Evolutionary conservation across 1,139 yeast species (phyloP).

Genomic region (Yamadazyma siamensis): DNA sequence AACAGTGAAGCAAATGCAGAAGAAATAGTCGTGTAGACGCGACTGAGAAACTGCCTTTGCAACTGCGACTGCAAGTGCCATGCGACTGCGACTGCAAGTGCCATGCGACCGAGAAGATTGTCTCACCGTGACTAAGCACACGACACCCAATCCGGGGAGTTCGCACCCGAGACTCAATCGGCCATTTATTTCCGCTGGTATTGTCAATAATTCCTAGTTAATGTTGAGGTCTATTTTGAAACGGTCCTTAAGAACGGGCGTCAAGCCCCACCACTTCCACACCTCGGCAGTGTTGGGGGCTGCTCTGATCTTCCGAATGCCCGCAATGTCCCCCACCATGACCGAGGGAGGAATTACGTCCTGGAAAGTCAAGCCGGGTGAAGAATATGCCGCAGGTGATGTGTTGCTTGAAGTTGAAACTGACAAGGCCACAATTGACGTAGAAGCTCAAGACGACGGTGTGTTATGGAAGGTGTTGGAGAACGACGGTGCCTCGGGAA

Average conservation of each 20-base stretch:
- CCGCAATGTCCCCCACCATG: slow-evolving; percentile 99
- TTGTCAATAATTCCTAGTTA: too few species aligned
- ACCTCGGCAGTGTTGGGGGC: slow-evolving; percentile 15
- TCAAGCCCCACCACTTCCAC: slow-evolving; percentile 5
- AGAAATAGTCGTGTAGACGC: too few species aligned
- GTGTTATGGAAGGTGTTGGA: slow-evolving; percentile 72
- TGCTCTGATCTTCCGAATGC: slow-evolving; percentile 79
- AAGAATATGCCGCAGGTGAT: slow-evolving; percentile 76
- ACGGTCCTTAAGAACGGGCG: too few species aligned
- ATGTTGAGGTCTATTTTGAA: slow-evolving; percentile 2
- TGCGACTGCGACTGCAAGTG: too few species aligned
- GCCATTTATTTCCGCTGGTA: slow-evolving; percentile 6
- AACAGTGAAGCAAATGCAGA: too few species aligned
- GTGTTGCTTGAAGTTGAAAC: slow-evolving; percentile 87
- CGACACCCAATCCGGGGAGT: slow-evolving; percentile 2
- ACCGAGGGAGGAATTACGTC: slow-evolving; percentile 94
- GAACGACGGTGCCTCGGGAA: slow-evolving; percentile 69
- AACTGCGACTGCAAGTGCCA: too few species aligned
- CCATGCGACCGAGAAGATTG: too few species aligned
- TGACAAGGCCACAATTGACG: slow-evolving; percentile 90
- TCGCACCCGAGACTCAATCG: slow-evolving; percentile 6
- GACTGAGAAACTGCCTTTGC: too few species aligned
- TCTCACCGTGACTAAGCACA: too few species aligned
- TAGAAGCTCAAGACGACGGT: slow-evolving; percentile 93
- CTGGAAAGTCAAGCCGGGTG: slow-evolving; percentile 89